Evolutionary conservation across 148 eudicot genomes (phyloP).

Genomic region (Gaultheria prostrata): DNA sequence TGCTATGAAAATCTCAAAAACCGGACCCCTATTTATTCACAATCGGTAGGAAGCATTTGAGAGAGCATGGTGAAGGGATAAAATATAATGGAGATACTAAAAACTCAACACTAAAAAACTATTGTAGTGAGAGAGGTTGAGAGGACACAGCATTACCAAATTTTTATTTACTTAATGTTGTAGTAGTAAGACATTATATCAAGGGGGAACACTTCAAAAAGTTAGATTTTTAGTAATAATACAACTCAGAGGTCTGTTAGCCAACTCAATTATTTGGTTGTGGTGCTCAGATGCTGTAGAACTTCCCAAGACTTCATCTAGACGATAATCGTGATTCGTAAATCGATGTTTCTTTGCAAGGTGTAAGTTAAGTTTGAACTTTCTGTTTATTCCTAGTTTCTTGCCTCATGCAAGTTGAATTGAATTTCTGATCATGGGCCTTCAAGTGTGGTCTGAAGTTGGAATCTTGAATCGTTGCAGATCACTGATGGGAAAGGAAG

Average conservation of each 20-base stretch:
- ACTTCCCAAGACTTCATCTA: neutral
- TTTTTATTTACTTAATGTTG: neutral
- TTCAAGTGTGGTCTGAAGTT: constrained; percentile 13
- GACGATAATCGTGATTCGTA: neutral
- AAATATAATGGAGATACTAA: neutral
- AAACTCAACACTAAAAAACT: neutral
- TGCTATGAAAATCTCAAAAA: neutral
- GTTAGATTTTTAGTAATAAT: neutral
- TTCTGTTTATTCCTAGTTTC: neutral
- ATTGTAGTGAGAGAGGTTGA: neutral
- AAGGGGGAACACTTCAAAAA: neutral
- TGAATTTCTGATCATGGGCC: constrained; percentile 4
- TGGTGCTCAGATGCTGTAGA: neutral
- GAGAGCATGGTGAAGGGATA: neutral
- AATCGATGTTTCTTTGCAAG: neutral
- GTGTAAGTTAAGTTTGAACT: neutral
- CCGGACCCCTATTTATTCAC: neutral
- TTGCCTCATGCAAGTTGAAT: neutral
- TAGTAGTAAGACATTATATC: neutral
- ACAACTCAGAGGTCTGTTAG: neutral
- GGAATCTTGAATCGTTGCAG: constrained; percentile 29
- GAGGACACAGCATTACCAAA: neutral
- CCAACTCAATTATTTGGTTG: neutral
- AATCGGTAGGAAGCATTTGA: neutral
- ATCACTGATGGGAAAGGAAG: constrained; percentile 41